A percentile compares a stretch with the other conserved stretches of the same genome.
Evolutionary conservation across 139 green algal genomes (phyloP).

Genomic region (Volvox africanus): DNA sequence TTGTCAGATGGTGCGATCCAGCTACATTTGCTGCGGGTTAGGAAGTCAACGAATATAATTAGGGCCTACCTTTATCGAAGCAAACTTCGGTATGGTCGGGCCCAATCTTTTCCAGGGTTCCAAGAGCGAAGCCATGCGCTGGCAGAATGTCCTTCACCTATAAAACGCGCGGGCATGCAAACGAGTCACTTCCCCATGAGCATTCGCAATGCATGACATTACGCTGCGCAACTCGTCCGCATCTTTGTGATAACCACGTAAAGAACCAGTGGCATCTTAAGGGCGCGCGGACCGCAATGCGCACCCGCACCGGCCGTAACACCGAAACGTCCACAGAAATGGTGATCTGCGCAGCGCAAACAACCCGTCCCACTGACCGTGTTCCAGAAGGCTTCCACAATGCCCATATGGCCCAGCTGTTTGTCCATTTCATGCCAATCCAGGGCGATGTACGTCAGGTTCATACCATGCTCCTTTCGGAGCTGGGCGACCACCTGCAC

Average conservation of each 20-base stretch:
- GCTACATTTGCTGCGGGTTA: no score
- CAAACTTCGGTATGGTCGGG: slow-evolving; percentile 57
- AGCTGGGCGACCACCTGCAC: slow-evolving; percentile 69
- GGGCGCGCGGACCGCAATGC: no score
- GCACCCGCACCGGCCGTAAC: no score
- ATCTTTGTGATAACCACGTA: no score
- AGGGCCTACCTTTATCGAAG: neutral
- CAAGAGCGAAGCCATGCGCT: slow-evolving; percentile 57
- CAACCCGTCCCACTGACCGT: slow-evolving; percentile 16
- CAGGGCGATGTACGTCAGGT: slow-evolving; percentile 71
- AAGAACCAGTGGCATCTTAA: no score
- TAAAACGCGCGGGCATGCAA: neutral
- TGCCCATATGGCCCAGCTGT: slow-evolving; percentile 84
- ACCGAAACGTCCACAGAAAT: no score
- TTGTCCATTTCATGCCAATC: slow-evolving; percentile 98
- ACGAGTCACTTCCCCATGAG: no score
- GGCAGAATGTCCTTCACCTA: slow-evolving; percentile 55
- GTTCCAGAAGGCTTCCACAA: slow-evolving; percentile 93
- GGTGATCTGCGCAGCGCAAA: no score
- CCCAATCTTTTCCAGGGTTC: slow-evolving; percentile 60
- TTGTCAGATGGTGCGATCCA: no score
- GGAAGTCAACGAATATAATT: no score
- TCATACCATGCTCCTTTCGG: slow-evolving; percentile 64
- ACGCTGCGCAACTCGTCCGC: no score
- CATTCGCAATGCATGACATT: no score